Conservation (phyloP, 352 stramenopile genomes). For the Elongisporangium senticosum region DNA sequence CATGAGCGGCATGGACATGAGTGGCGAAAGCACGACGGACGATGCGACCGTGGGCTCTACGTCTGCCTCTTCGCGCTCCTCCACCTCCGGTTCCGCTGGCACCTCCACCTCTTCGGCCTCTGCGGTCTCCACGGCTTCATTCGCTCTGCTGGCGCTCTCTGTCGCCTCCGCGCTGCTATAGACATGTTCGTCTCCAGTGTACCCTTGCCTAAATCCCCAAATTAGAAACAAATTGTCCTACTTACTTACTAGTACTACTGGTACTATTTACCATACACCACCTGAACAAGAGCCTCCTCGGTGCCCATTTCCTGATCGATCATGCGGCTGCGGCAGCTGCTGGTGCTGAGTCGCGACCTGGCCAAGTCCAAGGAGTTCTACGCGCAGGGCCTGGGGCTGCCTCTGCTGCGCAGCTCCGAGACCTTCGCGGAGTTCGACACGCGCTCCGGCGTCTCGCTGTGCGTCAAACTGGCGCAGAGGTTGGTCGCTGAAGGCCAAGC, state of each 20-base stretch:
- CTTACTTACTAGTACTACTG: neutral
- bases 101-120: neutral
- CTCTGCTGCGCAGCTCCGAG: slow-evolving; percentile 67
- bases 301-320: slow-evolving; percentile 5
- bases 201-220: neutral
- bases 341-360: slow-evolving; percentile 83
- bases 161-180: neutral
- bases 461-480: slow-evolving; percentile 79
- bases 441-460: slow-evolving; percentile 53
- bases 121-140: neutral
- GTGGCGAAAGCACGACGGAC: neutral
- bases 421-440: slow-evolving; percentile 82
- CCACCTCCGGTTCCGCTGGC: neutral
- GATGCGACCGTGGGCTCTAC: neutral
- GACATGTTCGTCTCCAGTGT: neutral
- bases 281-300: neutral
- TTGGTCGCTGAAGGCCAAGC: slow-evolving; percentile 8
- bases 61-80: neutral
- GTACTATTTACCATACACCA: neutral
- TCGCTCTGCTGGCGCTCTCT: neutral
- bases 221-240: neutral
- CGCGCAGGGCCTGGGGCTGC: slow-evolving; percentile 72
- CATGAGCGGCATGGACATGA: neutral
- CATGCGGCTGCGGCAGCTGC: slow-evolving; percentile 73
- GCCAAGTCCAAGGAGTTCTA: slow-evolving; percentile 79